Evolutionary conservation across 352 stramenopile species (phyloP), one percentile per base, ranked within the genome.

Genomic region (Globisporangium iwayamae): DNA sequence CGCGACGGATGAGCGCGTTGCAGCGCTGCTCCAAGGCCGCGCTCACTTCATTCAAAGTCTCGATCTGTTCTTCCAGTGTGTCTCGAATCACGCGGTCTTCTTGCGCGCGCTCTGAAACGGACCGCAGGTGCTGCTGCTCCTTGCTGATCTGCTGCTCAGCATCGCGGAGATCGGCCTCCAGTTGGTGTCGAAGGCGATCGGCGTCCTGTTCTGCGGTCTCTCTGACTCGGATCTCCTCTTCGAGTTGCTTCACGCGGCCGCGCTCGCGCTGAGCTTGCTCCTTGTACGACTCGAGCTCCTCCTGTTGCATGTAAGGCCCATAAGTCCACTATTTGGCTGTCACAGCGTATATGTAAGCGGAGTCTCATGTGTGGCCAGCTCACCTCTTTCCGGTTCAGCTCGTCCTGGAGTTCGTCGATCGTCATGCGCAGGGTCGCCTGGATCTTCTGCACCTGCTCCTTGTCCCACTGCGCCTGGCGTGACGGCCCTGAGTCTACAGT

Each of bases 361-460:
- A 47, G 41, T n/a, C 13, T 48, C 43, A 22, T 22, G 32, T 36
- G 32, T 8, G 14, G 10, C 8, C 25, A 16, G 30, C 51, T 22
- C 22, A 39, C 51, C 2, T 94, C 80, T 71, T 91, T 91, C 34
- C 71, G 71, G 1, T 63, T 75, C 7, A 94, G 67, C 34, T 93
- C 85, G n/a, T 93, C 79, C 56, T 94, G 82, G 2, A 94, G 77
- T 56, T 94, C 85, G 11, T 87, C 71, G 32, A 94, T 90, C 1
- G 85, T 93, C 46, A 76, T 73, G 47, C 77, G 78, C 20, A 94
- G 61, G 11, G 85, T 93, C 11, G 75, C 63, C 25, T 93, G 79
- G 55, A 94, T 93, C 57, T 90, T 91, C 2, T 75, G 64, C 4
- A 76, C 61, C 53, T 93, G 83, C 59, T 94, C 78, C 30, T 84